These are phyloP conservation scores for Moesziomyces antarcticus DNA, from an alignment of 1,284 basidiomycete genomes.

Conservation along the genomic window DNA sequence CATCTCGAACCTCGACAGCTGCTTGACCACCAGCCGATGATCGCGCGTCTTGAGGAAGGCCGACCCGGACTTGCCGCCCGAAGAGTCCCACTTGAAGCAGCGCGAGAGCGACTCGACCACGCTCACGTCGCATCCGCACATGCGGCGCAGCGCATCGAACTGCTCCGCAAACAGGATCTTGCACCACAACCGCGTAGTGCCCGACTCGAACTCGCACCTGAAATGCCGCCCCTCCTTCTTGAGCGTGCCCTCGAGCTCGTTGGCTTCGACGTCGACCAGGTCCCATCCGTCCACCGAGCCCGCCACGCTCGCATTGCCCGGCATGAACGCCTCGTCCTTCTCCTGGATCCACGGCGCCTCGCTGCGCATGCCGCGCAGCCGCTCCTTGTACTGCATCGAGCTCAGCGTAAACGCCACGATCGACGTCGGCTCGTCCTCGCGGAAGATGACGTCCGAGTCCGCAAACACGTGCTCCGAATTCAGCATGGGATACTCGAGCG, in stretches of 20 bases:
- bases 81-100: constrained; percentile 95
- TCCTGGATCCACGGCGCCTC: constrained; percentile 30
- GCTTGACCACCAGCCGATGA: constrained; percentile 98
- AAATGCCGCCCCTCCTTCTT: constrained; percentile 63
- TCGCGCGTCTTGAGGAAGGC: constrained; percentile 91
- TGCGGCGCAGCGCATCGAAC: constrained; percentile 91
- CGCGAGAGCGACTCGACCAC: constrained; percentile 92
- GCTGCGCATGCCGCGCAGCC: constrained; percentile 52
- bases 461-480: constrained; percentile 77
- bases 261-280: constrained; percentile 36
- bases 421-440: constrained; percentile 97
- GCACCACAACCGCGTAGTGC: constrained; percentile 89
- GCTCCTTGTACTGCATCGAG: constrained; percentile 79
- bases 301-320: constrained; percentile 73
- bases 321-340: constrained; percentile 68
- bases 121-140: constrained; percentile 91
- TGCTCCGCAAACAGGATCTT: constrained; percentile 96
- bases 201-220: constrained; percentile 69
- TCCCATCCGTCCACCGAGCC: constrained; percentile 43
- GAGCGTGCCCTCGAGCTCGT: constrained; percentile 55
- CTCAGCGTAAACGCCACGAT: constrained; percentile 95
- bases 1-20: constrained; percentile 89
- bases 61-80: constrained; percentile 94
- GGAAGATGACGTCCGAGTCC: constrained; percentile 86
- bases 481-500: constrained; percentile 72